Evolutionary conservation across 208 protist genomes (phyloP), one percentile per base, ranked within the genome.

Genomic region (Acanthamoeba divionensis): DNA sequence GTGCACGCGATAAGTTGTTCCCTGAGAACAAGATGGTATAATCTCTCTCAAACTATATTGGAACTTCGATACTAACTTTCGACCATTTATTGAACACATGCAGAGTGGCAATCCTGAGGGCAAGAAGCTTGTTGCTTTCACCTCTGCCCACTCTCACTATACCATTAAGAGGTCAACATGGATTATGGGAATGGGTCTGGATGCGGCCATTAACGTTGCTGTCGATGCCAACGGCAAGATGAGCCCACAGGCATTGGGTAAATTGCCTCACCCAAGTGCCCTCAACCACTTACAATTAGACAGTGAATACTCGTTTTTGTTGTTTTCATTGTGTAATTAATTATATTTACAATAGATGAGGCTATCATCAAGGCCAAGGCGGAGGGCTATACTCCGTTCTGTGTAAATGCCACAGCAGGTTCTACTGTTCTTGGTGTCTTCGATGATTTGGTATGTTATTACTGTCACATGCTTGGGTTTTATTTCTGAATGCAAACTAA

Each of bases 401-500:
- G 95, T n/a, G 90, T 95, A 60, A 91, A 69, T 44, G 71, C 91
- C 24, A 95, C 92, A 5, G 83, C 91, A 12, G 94, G 94, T 15
- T 95, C 91, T 21, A 95, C 94, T 12, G 93, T 95, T 1, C 26
- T 91, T 21, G 94, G 94, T 24, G 89, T 89, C 10, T 95, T 93
- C 85, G 93, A 95, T 10, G 69, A 80, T 26, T 13, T 80, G 24
- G 69, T 57, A 71, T 21, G 63, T 41, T 13, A 9, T 13, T n/a
- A n/a, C 57, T 13, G 4, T 29, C 48, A 33, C 26, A 60, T 95
- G 31, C 48, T 83, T 26, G 90, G 93, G 91, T 63, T 47, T 93
- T 50, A 36, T 55, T 87, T 9, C 57, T 29, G 33, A n/a, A 36
- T 13, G n/a, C n/a, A n/a, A n/a, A n/a, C n/a, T n/a, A n/a, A n/a